Conservation (phyloP, 305 asterid species). For the Solanum hybrid region DNA sequence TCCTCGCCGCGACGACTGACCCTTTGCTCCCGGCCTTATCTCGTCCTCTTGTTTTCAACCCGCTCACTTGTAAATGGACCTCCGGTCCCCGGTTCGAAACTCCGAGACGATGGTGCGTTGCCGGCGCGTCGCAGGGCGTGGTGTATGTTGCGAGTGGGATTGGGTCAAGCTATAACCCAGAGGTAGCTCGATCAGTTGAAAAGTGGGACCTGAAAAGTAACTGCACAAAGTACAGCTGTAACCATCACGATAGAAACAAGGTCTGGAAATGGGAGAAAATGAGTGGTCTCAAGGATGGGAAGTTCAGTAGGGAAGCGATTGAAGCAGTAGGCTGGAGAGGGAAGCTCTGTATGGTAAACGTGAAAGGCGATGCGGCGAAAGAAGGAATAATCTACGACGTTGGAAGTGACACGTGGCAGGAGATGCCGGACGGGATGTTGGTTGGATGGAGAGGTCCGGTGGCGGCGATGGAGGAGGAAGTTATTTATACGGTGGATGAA, state of each 20-base stretch:
- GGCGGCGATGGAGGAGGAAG: constrained; percentile 73
- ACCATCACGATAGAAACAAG: background rate
- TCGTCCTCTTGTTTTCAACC: constrained; percentile 50
- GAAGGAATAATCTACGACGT: constrained; percentile 63
- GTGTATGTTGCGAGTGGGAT: constrained; percentile 75
- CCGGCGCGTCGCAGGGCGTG: constrained; percentile 34
- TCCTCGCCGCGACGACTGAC: constrained; percentile 70
- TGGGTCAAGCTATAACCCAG: constrained; percentile 55
- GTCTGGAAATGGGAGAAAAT: constrained; percentile 50
- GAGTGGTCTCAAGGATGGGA: constrained; percentile 40
- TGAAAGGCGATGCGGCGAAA: constrained; percentile 59
- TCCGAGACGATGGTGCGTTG: constrained; percentile 89
- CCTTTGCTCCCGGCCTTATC: constrained; percentile 59
- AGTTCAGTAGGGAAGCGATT: constrained; percentile 75
- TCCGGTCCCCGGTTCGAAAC: constrained; percentile 42
- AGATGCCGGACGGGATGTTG: constrained; percentile 82
- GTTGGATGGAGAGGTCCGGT: constrained; percentile 87
- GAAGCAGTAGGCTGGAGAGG: constrained; percentile 79
- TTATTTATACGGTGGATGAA: constrained; percentile 56
- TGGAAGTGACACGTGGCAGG: constrained; percentile 40
- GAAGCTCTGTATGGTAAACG: constrained; percentile 78
- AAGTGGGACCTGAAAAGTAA: constrained; percentile 43
- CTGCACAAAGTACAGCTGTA: background rate
- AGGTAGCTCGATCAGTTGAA: constrained; percentile 64
- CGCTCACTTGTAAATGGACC: constrained; percentile 31